phyloP scores from a whole-genome alignment of 1,284 basidiomycete genomes.

The Ustilago nuda region DNA sequence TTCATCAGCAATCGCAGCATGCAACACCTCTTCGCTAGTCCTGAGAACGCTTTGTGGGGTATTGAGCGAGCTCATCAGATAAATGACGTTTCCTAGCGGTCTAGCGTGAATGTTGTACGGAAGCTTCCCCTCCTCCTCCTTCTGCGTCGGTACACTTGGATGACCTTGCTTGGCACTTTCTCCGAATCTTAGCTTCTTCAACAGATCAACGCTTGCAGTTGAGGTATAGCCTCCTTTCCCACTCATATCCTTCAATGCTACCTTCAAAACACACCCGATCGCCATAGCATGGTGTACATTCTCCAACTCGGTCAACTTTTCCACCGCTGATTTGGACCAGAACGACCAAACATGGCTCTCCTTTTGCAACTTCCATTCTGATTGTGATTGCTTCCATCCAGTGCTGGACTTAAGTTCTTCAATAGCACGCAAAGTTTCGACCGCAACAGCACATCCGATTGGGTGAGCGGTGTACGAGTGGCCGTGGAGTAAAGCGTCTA shows the following conservation, averaged over 20 bases:
- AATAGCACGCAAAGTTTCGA: constrained; percentile 80
- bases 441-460: constrained; percentile 86
- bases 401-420: constrained; percentile 71
- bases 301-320: constrained; percentile 74
- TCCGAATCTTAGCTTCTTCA: constrained; percentile 43
- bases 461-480: constrained; percentile 79
- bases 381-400: constrained; percentile 75
- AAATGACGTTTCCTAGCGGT: constrained; percentile 90
- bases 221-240: constrained; percentile 72
- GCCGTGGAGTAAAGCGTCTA: constrained; percentile 88
- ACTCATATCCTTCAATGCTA: constrained; percentile 78
- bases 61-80: constrained; percentile 93
- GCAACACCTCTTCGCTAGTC: constrained; percentile 49
- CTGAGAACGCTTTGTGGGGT: constrained; percentile 71
- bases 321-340: constrained; percentile 83
- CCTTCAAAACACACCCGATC: constrained; percentile 85
- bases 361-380: neutral
- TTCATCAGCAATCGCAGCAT: constrained; percentile 20
- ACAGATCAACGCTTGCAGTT: constrained; percentile 43
- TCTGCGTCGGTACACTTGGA: constrained; percentile 27
- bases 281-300: constrained; percentile 83
- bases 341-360: constrained; percentile 79
- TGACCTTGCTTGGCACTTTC: constrained; percentile 32
- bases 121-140: constrained; percentile 36
- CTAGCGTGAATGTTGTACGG: constrained; percentile 84